These are phyloP conservation scores for Podospora anserina DNA, from an alignment of 495 filamentous ascomycete genomes.

Conservation along the genomic window DNA sequence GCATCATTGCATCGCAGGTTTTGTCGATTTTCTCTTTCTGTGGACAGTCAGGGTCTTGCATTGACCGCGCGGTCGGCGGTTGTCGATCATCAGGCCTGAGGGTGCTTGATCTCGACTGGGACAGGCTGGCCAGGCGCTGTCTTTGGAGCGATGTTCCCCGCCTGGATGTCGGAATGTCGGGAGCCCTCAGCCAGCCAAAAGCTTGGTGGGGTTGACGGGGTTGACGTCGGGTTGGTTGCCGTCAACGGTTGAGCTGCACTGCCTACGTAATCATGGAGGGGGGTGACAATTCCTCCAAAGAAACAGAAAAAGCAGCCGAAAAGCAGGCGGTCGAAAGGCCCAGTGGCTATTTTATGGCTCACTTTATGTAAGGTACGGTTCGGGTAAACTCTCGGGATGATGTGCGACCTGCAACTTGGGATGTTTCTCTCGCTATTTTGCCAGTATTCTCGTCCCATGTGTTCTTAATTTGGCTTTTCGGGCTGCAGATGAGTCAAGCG, in stretches of 20 bases:
- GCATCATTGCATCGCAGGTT: background rate
- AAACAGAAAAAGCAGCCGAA: background rate
- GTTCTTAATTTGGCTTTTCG: conserved; percentile 2
- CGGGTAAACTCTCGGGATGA: conserved; percentile 3
- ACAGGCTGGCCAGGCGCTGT: conserved; percentile 10
- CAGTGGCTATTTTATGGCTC: conserved; percentile 3
- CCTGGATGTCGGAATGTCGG: background rate
- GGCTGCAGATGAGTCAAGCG: conserved; percentile 1
- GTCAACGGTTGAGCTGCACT: background rate
- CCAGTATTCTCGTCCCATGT: conserved; percentile 1
- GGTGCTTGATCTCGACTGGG: conserved; percentile 8
- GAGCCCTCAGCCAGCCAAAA: conserved; percentile 6
- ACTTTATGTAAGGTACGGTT: background rate
- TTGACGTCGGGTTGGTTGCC: background rate
- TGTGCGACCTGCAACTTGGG: conserved; percentile 2
- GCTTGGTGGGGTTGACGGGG: conserved; percentile 2
- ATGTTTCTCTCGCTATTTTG: background rate
- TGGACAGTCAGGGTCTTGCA: conserved; percentile 14
- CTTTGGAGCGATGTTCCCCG: conserved; percentile 12
- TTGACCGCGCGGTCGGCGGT: conserved; percentile 21
- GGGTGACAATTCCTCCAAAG: background rate
- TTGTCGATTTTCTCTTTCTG: background rate
- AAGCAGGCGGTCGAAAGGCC: conserved; percentile 5
- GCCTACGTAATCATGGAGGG: conserved; percentile 10
- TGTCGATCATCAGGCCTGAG: conserved; percentile 9